Conservation (phyloP, 2,329 filamentous ascomycete species). For the Xylaria sp. region DNA sequence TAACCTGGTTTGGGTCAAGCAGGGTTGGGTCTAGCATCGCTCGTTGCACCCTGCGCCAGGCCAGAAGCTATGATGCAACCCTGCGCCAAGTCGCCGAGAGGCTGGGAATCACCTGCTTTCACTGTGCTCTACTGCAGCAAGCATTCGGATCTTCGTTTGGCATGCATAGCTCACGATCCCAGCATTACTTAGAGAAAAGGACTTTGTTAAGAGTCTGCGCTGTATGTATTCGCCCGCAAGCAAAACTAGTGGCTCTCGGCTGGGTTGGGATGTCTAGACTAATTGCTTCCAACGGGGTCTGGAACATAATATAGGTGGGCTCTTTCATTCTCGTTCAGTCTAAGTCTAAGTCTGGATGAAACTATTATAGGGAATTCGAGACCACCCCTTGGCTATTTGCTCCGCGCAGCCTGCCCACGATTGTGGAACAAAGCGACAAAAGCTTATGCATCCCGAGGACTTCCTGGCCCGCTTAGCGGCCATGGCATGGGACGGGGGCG, state of each 20-base stretch:
- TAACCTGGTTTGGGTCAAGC: conserved; percentile 15
- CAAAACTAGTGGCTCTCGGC: conserved; percentile 11
- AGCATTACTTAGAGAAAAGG: background rate
- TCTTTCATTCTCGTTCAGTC: background rate
- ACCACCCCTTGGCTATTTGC: conserved; percentile 8
- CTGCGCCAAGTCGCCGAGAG: conserved; percentile 36
- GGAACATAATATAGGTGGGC: background rate
- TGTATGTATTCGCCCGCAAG: background rate
- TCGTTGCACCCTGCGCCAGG: conserved; percentile 15
- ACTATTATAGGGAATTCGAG: background rate
- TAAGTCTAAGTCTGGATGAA: conserved; percentile 9
- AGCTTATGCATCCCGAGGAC: conserved; percentile 11
- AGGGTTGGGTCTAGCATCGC: conserved; percentile 20
- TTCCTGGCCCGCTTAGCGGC: conserved; percentile 4
- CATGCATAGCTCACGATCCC: conserved; percentile 8
- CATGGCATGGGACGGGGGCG: conserved; percentile 20
- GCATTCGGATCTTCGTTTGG: background rate
- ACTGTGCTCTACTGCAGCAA: conserved; percentile 8
- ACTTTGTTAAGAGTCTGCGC: background rate
- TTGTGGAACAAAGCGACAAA: conserved; percentile 20
- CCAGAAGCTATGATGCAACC: conserved; percentile 26
- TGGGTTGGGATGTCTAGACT: background rate
- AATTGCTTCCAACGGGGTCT: conserved; percentile 2
- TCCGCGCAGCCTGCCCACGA: conserved; percentile 19
- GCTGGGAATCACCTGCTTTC: conserved; percentile 18